Evolutionary conservation across 495 filamentous ascomycete species (phyloP).

Genomic region (Neurospora tetrasperma): DNA sequence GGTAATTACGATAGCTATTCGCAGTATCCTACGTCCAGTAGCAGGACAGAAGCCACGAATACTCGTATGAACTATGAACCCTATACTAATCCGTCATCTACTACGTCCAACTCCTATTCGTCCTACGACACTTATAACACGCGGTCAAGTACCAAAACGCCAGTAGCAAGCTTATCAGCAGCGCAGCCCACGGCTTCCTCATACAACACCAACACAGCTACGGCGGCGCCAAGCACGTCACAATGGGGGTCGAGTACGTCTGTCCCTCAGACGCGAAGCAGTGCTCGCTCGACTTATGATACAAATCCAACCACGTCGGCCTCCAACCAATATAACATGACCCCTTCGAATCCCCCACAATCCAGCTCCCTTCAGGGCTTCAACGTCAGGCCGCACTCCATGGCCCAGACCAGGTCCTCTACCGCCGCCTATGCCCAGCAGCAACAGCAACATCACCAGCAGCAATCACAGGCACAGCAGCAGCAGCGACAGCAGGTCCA

Average conservation of each 20-base stretch:
- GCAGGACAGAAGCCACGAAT: conserved; percentile 11
- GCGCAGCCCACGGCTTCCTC: conserved; percentile 18
- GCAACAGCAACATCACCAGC: conserved; percentile 14
- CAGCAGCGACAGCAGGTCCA: conserved; percentile 12
- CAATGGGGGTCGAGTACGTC: conserved; percentile 17
- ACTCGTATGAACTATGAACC: conserved; percentile 17
- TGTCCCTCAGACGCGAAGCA: conserved; percentile 10
- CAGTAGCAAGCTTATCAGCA: conserved; percentile 5
- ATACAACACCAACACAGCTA: conserved; percentile 9
- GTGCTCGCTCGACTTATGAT: conserved; percentile 11
- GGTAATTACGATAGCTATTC: conserved; percentile 13
- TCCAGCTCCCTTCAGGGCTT: conserved; percentile 18
- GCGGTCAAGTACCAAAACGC: conserved; percentile 6
- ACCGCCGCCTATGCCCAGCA: conserved; percentile 15
- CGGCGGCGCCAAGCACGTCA: conserved; percentile 7
- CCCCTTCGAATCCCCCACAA: conserved; percentile 8
- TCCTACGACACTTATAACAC: conserved; percentile 18
- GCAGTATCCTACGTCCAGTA: conserved; percentile 10
- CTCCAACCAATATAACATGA: conserved; percentile 6
- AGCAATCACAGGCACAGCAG: conserved; percentile 11
- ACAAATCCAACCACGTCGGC: conserved; percentile 6
- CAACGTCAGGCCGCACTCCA: conserved; percentile 16
- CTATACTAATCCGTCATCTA: conserved; percentile 8
- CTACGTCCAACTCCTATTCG: conserved; percentile 13
- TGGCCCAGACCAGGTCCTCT: conserved; percentile 10